Base-by-base conservation (phyloP, 2,329 filamentous ascomycete genomes). In the Neofusicoccum kwambonambiense region DNA sequence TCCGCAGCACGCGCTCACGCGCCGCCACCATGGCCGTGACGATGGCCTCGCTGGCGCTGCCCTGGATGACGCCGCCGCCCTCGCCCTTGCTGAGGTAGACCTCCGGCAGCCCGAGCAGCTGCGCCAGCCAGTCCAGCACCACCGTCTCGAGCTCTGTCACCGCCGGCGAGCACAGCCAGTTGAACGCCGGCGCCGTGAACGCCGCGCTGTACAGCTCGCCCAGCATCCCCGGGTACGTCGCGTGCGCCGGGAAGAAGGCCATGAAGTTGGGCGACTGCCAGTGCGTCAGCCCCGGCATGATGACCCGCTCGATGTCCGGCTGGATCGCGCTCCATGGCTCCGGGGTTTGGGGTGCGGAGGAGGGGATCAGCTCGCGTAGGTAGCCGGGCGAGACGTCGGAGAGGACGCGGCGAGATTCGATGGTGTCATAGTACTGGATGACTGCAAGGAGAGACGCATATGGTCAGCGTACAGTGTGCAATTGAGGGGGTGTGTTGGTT, bases 191-290 rank as follows among this genome's bases (percentile, higher is more conserved):
- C 15, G 91, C 91, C 12, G 89, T 95, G 79, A 97, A 93, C 6
- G 92, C 90, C 4, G 91, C 89, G 49, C 88, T 92, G 82, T 97
- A 98, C 81, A 98, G 88, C 79, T 98, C 94, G 19, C 92, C 94
- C 11, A 98, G 84, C 76, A 97, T 94, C 34, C 89, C 87, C 0
- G 94, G 93, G 74, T 90, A 97, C 41, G 90, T 91, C 62, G 89
- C 88, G 27, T 87, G 88, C 57, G 92, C 92, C 1, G 94, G 91
- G 79, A 95, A 98, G 83, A 96, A 98, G 50, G 94, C 94, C 87
- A 97, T 92, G 83, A 97, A 98, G 74, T 94, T 93, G 15, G 92
- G 94, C 2, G 89, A 92, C 75, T 96, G 90, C 93, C 94, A 98
- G 79, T 97, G 94, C 0, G 94, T 97, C 63, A 98, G 83, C 5